Base-by-base conservation (phyloP, 148 eudicot species). In the Chenopodium formosanum region DNA sequence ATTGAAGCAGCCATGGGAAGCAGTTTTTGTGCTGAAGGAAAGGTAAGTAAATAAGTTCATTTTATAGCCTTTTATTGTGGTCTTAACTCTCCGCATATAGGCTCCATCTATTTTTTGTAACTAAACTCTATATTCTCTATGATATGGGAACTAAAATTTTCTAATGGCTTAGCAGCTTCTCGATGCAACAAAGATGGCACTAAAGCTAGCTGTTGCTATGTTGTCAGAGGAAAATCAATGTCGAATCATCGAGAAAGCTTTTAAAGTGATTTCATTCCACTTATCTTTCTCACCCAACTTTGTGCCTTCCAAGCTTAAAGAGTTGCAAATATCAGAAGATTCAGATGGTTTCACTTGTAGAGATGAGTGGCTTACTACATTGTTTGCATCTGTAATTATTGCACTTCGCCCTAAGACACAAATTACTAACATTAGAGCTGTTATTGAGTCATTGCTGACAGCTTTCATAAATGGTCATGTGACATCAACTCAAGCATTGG, bases 401-500 rank as follows among this genome's bases (percentile, higher is more conserved):
- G 91, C 97, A 76, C 89, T 94, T 64, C 94, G 82, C 82, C 99
- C 98, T 73, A 85, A 86, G 88, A 89, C 91, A 75, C 82, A 78
- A 11, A 78, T 91, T 76, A 89, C 90, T 63, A 81, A 85, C 79
- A 66, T 79, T 25, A 86, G 78, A 87, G 79, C 75, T 62, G 83
- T 91, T 52, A 31, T 90, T 81, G 84, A 84, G 86, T 63, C 84
- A 46, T 86, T 94, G 81, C 76, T 87, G 85, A 73, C 79, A 74
- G 83, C 86, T 58, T 88, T 88, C 74, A 74, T 88, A 66, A 83
- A 71, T 63, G 97, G 98, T 85, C 88, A 91, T 87, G 83, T 86
- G 83, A 86, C 94, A 78, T 88, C 99, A 76, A 94, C 99, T 88
- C 97, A 96, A 88, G 99, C 98, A 65, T 86, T 96, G 86, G 98